These are phyloP conservation scores for Neonectria hederae DNA, from an alignment of 2,329 filamentous ascomycete species.

Conservation along the genomic window DNA sequence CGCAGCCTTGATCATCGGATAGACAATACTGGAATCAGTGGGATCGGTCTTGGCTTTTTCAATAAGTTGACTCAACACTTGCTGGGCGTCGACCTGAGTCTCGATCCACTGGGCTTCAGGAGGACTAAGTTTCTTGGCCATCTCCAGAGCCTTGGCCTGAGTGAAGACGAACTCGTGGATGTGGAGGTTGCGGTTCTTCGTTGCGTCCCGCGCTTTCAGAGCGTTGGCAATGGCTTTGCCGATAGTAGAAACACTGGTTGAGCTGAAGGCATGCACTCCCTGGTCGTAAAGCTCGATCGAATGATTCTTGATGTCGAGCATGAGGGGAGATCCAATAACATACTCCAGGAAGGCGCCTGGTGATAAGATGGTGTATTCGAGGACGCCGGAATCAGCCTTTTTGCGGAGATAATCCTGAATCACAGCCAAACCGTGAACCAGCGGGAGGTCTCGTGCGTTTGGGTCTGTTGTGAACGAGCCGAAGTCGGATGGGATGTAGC, in stretches of 20 bases:
- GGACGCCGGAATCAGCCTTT: background rate
- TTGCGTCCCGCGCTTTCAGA: conserved; percentile 1
- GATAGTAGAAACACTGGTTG: conserved; percentile 6
- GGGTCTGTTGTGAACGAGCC: conserved; percentile 7
- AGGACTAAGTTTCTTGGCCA: conserved; percentile 8
- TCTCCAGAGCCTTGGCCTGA: conserved; percentile 6
- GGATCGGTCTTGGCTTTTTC: background rate
- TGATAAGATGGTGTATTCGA: conserved; percentile 16
- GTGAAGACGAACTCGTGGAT: conserved; percentile 15
- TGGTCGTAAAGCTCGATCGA: conserved; percentile 3
- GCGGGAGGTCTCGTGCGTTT: background rate
- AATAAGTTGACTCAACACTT: background rate
- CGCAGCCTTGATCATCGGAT: conserved; percentile 1
- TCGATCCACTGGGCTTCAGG: background rate
- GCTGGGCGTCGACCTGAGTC: background rate
- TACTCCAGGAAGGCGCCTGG: conserved; percentile 2
- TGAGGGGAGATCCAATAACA: conserved; percentile 1
- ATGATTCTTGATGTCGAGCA: background rate
- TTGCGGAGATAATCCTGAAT: conserved; percentile 12
- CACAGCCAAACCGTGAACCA: background rate
- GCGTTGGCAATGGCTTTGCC: conserved; percentile 14
- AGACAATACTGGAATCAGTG: background rate
- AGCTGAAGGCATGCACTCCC: conserved; percentile 6
- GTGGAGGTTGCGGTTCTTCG: conserved; percentile 12
- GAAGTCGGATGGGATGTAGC: conserved; percentile 12